Conservation (phyloP, 768 basidiomycete genomes). For the Inosperma sp. region DNA sequence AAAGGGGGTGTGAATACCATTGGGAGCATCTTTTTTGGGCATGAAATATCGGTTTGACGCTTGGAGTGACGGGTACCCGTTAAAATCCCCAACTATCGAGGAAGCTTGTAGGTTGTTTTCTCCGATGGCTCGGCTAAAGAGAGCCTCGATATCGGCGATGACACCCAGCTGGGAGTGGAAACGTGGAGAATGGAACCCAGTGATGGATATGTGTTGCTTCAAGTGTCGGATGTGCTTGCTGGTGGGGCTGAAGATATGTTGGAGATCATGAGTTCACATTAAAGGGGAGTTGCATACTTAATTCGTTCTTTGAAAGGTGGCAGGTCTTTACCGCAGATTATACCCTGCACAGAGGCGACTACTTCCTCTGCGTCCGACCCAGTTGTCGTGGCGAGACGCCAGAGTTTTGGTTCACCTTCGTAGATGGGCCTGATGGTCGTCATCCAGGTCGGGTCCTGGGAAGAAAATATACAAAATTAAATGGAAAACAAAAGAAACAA, state of each 20-base stretch:
- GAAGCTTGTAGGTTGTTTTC: neutral
- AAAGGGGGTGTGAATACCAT: neutral
- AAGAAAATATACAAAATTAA: too few relatives aligned
- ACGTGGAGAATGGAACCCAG: neutral
- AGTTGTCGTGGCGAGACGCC: neutral
- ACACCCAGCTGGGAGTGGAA: neutral
- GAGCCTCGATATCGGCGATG: neutral
- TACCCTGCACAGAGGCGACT: conserved; percentile 1
- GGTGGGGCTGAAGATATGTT: neutral
- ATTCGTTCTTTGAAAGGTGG: neutral
- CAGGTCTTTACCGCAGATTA: neutral
- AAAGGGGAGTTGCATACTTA: neutral
- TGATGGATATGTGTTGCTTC: neutral
- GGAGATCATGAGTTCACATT: too few relatives aligned
- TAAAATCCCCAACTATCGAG: neutral
- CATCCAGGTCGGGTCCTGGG: neutral
- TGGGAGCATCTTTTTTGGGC: neutral
- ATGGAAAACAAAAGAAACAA: neutral
- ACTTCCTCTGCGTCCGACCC: neutral
- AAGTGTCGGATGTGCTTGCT: neutral
- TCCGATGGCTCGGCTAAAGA: neutral
- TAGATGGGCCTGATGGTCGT: neutral
- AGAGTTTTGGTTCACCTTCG: neutral
- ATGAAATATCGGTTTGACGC: neutral
- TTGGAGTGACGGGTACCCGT: neutral